These are phyloP conservation scores for Neoscytalidium dimidiatum DNA, from an alignment of 2,329 filamentous ascomycete genomes.

Conservation along the genomic window DNA sequence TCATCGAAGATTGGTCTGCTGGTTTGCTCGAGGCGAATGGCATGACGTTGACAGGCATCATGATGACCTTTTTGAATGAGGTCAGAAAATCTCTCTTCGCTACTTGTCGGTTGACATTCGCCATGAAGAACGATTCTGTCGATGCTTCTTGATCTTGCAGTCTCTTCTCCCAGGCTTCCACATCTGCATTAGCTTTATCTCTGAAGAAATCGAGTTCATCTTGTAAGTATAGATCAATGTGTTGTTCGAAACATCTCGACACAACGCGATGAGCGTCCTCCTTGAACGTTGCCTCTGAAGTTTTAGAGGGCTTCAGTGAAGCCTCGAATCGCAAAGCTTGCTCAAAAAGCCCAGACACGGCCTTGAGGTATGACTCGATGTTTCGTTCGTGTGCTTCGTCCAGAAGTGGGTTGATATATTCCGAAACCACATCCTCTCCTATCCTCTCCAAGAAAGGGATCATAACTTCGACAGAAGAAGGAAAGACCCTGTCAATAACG, in stretches of 20 bases:
- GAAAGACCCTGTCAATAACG: conserved; percentile 81
- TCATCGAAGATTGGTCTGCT: conserved; percentile 27
- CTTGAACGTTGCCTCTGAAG: conserved; percentile 61
- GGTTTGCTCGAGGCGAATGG: conserved; percentile 40
- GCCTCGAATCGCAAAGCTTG: conserved; percentile 79
- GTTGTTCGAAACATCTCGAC: conserved; percentile 79
- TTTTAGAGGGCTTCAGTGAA: conserved; percentile 67
- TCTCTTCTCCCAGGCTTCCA: conserved; percentile 86
- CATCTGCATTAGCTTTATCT: conserved; percentile 72
- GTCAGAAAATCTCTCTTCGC: conserved; percentile 96
- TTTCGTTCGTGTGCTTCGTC: conserved; percentile 81
- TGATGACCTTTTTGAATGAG: conserved; percentile 97
- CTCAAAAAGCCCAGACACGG: conserved; percentile 83
- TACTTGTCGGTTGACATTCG: conserved; percentile 87
- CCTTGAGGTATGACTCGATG: conserved; percentile 77
- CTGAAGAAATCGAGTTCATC: conserved; percentile 90
- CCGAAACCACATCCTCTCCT: conserved; percentile 77
- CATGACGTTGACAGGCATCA: conserved; percentile 95
- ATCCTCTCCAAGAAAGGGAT: conserved; percentile 80
- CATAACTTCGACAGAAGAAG: conserved; percentile 69
- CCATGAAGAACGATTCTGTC: conserved; percentile 93
- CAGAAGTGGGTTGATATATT: conserved; percentile 82
- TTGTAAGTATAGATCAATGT: conserved; percentile 89
- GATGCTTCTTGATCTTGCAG: conserved; percentile 87
- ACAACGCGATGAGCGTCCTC: conserved; percentile 69